Conservation (phyloP, 2,329 filamentous ascomycete genomes). For the Colletotrichum endophyticum region DNA sequence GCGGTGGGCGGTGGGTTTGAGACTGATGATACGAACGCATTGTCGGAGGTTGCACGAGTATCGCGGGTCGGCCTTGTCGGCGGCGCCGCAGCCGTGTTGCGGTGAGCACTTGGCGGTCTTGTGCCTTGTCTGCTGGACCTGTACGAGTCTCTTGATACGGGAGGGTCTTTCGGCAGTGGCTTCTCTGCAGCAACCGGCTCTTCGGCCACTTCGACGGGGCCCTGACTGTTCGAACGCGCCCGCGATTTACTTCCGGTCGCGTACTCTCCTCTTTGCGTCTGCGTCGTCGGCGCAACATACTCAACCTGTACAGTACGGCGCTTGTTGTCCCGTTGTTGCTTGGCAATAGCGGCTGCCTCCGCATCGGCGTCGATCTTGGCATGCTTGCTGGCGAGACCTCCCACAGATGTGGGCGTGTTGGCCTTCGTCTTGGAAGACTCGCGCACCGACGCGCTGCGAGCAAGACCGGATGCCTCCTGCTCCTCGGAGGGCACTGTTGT, state of each 20-base stretch:
- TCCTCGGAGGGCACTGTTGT: slow-evolving; percentile 68
- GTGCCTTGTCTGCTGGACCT: slow-evolving; percentile 39
- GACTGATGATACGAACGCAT: slow-evolving; percentile 55
- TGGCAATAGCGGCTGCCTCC: slow-evolving; percentile 55
- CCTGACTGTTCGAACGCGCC: slow-evolving; percentile 59
- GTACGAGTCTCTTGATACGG: slow-evolving; percentile 48
- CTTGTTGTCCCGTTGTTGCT: slow-evolving; percentile 84
- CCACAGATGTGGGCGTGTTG: slow-evolving; percentile 51
- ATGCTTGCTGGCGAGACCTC: slow-evolving; percentile 74
- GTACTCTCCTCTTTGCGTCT: slow-evolving; percentile 74
- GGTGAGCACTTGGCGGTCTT: slow-evolving; percentile 55
- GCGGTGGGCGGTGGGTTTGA: slow-evolving; percentile 47
- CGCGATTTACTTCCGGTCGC: slow-evolving; percentile 28
- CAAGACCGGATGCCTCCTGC: slow-evolving; percentile 52
- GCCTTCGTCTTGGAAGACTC: slow-evolving; percentile 78
- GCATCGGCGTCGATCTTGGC: slow-evolving; percentile 74
- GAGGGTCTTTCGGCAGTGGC: slow-evolving; percentile 63
- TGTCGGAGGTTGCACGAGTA: slow-evolving; percentile 60
- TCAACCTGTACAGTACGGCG: slow-evolving; percentile 95
- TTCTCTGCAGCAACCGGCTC: slow-evolving; percentile 52
- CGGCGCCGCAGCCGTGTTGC: slow-evolving; percentile 32
- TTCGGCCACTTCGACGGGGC: slow-evolving; percentile 48
- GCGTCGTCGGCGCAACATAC: slow-evolving; percentile 90
- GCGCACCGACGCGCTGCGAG: slow-evolving; percentile 85
- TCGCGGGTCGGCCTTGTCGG: slow-evolving; percentile 55